Evolutionary conservation across 169 alveolate species (phyloP), one percentile per base, ranked within the genome.

Genomic region (Nephromyces sp.): DNA sequence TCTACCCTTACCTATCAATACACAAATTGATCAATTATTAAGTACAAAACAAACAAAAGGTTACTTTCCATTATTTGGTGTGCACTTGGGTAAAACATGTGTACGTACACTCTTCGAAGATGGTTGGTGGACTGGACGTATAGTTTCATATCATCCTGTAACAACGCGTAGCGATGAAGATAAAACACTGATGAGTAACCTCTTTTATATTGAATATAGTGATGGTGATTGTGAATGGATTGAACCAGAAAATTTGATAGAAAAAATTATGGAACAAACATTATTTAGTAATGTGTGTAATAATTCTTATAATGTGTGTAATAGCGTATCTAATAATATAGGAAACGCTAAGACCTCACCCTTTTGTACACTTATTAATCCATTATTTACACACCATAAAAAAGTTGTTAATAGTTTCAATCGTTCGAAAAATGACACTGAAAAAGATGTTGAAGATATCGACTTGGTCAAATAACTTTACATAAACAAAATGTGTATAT

Each of bases 1-100:
- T 53, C 15, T 53, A 15, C 66, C 68, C 29, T 15, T n/a, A 15
- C 66, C 43, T n/a, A 8, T 53, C 43, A 15, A 15, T 62, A n/a
- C 15, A 15, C 63, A 21, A 43, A n/a, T n/a, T n/a, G 15, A 15
- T 43, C 57, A 15, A 15, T 43, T 43, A 43, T 15, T 69, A 31
- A 52, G 57, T 0, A 27, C 75, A 2, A 31, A 43, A 2, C 67
- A 57, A 32, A 63, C 68, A 43, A 43, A 57, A 64, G 82, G 82
- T 6, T 29, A 31, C 51, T 61, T 70, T 69, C 82, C 82, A 30
- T 35, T 77, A 29, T 22, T 77, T 6, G 53, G 78, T 27, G 82
- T 77, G 28, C 68, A 68, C 33, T 27, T 77, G 34, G 82, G 82
- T 24, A 70, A 70, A 67, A 77, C 82, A 24, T 43, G 43, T 31